These are phyloP conservation scores for Marvania coccoides DNA, from an alignment of 139 green algal genomes.

Conservation along the genomic window DNA sequence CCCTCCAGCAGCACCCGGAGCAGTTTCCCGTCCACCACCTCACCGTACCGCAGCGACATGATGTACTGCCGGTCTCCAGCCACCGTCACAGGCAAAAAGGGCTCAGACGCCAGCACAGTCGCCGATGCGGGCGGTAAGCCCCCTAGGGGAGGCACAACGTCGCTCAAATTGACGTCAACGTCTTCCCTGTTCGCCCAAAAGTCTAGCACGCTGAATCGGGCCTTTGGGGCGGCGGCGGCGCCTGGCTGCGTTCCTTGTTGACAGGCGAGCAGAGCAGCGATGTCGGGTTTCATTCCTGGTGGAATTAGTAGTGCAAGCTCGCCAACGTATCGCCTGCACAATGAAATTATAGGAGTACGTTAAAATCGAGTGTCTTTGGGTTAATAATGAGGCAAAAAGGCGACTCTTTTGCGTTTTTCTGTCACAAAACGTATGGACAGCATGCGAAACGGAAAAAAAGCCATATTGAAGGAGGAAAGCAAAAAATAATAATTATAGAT, in stretches of 20 bases:
- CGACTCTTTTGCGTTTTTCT: too few relatives aligned
- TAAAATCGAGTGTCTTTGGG: too few relatives aligned
- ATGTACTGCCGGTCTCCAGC: slow-evolving; percentile 60
- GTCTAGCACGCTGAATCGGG: slow-evolving; percentile 57
- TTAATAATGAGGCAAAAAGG: too few relatives aligned
- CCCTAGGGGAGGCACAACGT: slow-evolving; percentile 41
- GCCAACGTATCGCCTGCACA: slow-evolving; percentile 67
- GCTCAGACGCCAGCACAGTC: neutral
- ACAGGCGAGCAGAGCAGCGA: too few relatives aligned
- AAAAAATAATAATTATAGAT: too few relatives aligned
- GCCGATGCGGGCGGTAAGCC: slow-evolving; percentile 12
- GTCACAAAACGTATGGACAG: too few relatives aligned
- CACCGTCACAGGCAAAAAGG: slow-evolving; percentile 31
- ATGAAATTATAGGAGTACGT: too few relatives aligned
- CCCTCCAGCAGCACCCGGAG: slow-evolving; percentile 21
- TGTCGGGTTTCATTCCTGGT: neutral
- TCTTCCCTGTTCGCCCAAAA: slow-evolving; percentile 75
- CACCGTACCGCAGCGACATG: slow-evolving; percentile 39
- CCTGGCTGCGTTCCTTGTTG: too few relatives aligned
- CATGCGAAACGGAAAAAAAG: too few relatives aligned
- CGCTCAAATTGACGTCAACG: slow-evolving; percentile 34
- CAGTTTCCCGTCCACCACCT: slow-evolving; percentile 35
- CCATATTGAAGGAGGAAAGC: too few relatives aligned
- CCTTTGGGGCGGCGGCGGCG: neutral
- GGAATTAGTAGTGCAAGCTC: slow-evolving; percentile 57